phyloP scores from a whole-genome alignment of 1,284 basidiomycete genomes.

The Marasmius sp. region DNA sequence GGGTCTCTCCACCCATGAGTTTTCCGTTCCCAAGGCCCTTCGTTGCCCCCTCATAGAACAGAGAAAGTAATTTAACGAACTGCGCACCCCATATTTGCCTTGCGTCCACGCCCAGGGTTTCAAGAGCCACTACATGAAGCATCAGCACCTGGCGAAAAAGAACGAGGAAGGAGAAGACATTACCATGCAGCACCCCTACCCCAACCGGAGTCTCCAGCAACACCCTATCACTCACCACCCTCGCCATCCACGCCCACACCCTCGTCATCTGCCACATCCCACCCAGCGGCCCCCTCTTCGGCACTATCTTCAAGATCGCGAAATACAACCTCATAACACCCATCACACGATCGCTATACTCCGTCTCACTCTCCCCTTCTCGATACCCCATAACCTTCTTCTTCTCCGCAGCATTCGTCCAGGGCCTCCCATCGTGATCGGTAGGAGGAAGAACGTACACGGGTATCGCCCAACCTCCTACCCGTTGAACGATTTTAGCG shows the following conservation, averaged over 20 bases:
- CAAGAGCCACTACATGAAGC: constrained; percentile 57
- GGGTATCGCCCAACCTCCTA: constrained; percentile 72
- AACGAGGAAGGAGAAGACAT: constrained; percentile 30
- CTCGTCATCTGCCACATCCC: constrained; percentile 58
- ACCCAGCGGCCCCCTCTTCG: constrained; percentile 38
- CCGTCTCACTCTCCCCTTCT: constrained; percentile 46
- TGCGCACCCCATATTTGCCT: constrained; percentile 72
- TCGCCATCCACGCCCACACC: constrained; percentile 69
- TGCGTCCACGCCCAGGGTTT: constrained; percentile 68
- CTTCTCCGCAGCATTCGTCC: constrained; percentile 51
- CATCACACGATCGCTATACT: constrained; percentile 75
- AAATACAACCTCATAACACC: constrained; percentile 91
- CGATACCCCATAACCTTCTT: constrained; percentile 73
- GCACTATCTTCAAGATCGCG: constrained; percentile 57
- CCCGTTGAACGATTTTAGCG: constrained; percentile 80
- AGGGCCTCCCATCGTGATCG: constrained; percentile 48
- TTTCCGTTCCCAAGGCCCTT: constrained; percentile 45
- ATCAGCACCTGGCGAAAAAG: background rate
- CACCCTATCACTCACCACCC: constrained; percentile 51
- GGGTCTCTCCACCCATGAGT: constrained; percentile 52
- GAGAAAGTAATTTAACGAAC: constrained; percentile 72
- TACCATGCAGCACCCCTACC: constrained; percentile 68
- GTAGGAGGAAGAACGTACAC: constrained; percentile 40
- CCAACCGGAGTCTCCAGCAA: constrained; percentile 57
- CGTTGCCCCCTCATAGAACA: constrained; percentile 65